Conservation (phyloP, 441 rosid species). For the Adansonia gregorii region DNA sequence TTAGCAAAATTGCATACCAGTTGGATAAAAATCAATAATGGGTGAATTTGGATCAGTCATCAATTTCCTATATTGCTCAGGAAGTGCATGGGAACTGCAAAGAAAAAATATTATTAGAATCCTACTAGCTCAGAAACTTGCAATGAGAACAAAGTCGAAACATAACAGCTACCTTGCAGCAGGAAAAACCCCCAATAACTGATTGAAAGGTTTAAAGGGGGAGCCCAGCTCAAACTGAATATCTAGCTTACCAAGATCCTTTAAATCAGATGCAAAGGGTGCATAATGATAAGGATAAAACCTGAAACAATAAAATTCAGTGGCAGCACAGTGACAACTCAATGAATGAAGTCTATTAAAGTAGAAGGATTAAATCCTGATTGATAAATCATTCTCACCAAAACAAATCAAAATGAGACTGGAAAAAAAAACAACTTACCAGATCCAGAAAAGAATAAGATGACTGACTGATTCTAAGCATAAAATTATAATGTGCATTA, state of each 20-base stretch:
- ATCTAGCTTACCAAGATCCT: slow-evolving; percentile 66
- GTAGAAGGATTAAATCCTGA: background rate
- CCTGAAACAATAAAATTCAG: slow-evolving; percentile 50
- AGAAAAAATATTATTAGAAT: slow-evolving; percentile 33
- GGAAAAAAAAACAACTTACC: background rate
- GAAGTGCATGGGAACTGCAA: slow-evolving; percentile 95
- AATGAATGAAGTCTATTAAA: background rate
- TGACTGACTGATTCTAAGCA: background rate
- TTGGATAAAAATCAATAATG: slow-evolving; percentile 84
- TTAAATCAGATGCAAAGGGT: slow-evolving; percentile 98
- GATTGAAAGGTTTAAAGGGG: slow-evolving; percentile 92
- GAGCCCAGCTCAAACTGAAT: slow-evolving; percentile 74
- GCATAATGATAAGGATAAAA: slow-evolving; percentile 97
- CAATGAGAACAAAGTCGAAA: slow-evolving; percentile 17
- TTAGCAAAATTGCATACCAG: slow-evolving; percentile 51
- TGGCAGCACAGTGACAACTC: background rate
- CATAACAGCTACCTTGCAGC: slow-evolving; percentile 72
- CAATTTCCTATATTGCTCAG: slow-evolving; percentile 69
- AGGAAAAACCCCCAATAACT: slow-evolving; percentile 93
- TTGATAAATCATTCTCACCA: background rate
- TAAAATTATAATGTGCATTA: background rate
- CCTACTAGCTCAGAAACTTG: slow-evolving; percentile 3
- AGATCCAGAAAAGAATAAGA: background rate
- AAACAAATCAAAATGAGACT: background rate
- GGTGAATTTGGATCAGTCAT: slow-evolving; percentile 93